These are phyloP conservation scores for Eutrema yunnanense DNA, from an alignment of 345 rosid species.

Conservation along the genomic window DNA sequence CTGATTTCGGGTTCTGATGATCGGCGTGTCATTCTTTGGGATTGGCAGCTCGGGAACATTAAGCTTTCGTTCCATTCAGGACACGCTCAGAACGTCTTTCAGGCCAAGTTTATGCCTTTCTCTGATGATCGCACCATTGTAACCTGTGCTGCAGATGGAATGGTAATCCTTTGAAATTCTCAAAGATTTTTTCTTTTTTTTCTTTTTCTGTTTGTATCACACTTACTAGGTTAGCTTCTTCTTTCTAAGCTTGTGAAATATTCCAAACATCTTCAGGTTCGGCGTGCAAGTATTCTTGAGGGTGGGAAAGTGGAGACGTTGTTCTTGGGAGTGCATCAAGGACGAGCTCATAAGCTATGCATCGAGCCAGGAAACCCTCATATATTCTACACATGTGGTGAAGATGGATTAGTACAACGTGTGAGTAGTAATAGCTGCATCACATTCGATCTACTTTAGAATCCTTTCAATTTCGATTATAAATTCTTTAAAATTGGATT, in stretches of 20 bases:
- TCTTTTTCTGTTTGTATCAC: not conserved
- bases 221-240: not conserved
- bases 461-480: not conserved
- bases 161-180: conserved; percentile 35
- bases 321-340: conserved; percentile 53
- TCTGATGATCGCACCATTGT: conserved; percentile 76
- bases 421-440: conserved; percentile 39
- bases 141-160: conserved; percentile 91
- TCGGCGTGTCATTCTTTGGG: conserved; percentile 61
- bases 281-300: conserved; percentile 68
- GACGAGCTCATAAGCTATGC: conserved; percentile 76
- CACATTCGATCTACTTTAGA: not conserved
- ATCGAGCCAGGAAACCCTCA: conserved; percentile 88
- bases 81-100: conserved; percentile 68
- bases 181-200: not conserved
- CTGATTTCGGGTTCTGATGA: conserved; percentile 90
- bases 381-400: conserved; percentile 77
- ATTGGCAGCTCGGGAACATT: conserved; percentile 61
- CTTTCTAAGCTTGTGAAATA: not conserved
- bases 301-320: conserved; percentile 51
- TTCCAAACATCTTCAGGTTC: conserved; percentile 42
- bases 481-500: not conserved
- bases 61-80: conserved; percentile 71
- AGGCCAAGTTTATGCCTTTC: conserved; percentile 79
- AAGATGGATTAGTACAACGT: conserved; percentile 90